Conservation (phyloP, 805 yeast species). For the Starmerella apis region DNA sequence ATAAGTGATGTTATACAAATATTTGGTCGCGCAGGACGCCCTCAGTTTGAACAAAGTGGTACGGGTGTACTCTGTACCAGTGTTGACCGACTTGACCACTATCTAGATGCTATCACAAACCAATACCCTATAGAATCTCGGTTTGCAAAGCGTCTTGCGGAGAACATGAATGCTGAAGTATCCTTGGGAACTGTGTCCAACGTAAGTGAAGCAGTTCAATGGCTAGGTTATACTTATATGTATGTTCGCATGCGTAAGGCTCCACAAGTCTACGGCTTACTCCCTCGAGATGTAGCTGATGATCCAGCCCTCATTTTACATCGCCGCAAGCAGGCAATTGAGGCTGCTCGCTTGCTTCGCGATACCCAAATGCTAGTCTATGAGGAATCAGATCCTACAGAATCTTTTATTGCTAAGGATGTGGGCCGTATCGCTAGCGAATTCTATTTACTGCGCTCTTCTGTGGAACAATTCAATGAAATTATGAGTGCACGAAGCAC, state of each 20-base stretch:
- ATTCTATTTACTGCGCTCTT: constrained; percentile 71
- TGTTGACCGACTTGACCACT: constrained; percentile 70
- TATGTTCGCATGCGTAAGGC: constrained; percentile 89
- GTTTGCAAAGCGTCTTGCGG: constrained; percentile 66
- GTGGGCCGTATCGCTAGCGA: constrained; percentile 92
- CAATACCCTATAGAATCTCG: constrained; percentile 94
- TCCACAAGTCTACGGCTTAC: constrained; percentile 85
- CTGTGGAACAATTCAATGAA: constrained; percentile 81
- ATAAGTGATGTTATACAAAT: constrained; percentile 95
- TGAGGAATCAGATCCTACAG: constrained; percentile 58
- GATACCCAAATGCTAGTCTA: constrained; percentile 84
- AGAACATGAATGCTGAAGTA: constrained; percentile 91
- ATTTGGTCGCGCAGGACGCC: constrained; percentile 99
- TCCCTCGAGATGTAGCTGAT: constrained; percentile 70
- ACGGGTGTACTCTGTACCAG: constrained; percentile 86
- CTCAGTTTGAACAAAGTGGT: constrained; percentile 87
- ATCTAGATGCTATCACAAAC: constrained; percentile 76
- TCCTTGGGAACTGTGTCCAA: constrained; percentile 91
- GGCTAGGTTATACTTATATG: constrained; percentile 97
- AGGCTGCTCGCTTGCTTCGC: constrained; percentile 78
- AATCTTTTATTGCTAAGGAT: constrained; percentile 73
- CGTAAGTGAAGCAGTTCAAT: constrained; percentile 85
- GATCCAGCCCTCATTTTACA: constrained; percentile 72
- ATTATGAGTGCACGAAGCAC: constrained; percentile 75
- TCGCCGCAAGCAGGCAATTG: constrained; percentile 62